Evolutionary conservation across 495 filamentous ascomycete species (phyloP), one percentile per base, ranked within the genome.

Genomic region (Penicilliopsis zonata): DNA sequence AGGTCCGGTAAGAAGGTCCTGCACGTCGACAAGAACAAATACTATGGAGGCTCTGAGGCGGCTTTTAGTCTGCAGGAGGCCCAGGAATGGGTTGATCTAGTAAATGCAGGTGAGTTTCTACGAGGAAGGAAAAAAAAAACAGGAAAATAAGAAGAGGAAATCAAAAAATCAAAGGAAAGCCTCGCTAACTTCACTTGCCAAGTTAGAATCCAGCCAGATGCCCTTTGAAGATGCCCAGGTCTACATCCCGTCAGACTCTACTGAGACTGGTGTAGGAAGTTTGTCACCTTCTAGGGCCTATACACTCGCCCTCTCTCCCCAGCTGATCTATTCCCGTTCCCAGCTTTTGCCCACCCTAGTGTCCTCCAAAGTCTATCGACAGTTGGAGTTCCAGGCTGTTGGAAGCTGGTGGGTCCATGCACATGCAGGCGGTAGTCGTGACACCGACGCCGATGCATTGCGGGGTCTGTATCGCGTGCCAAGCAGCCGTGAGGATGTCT

Each of bases 341-440:
- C 61, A 70, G 40, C 64, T 95, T 13, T 61, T 96, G 2, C 67
- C 73, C 4, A 66, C 76, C 37, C 69, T 98, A 22, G 77, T 96
- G 23, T 84, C 86, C 3, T 94, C 88, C 1, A 80, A 80, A 39
- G 78, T 92, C 33, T 82, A 92, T 40, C 72, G 73, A 19, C 83
- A 93, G 53, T 69, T 98, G 36, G 87, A 94, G 41, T 98, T 95
- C 53, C 75, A 87, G 38, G 86, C 90, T 4, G 80, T 96, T 5
- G 92, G 92, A 18, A 88, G 82, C 36, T 96, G 86, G 81, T 96
- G 79, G 73, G 74, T 94, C 21, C 78, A 79, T 20, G 50, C 40
- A 5, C 32, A 43, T 9, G 38, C 39, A 12, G 17, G 35, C 10
- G 34, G 36, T 14, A 25, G 41, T 15, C 36, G 35, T 27, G 18